Evolutionary conservation across 1,284 basidiomycete genomes (phyloP).

Genomic region (Sanghuangporus weigelae): DNA sequence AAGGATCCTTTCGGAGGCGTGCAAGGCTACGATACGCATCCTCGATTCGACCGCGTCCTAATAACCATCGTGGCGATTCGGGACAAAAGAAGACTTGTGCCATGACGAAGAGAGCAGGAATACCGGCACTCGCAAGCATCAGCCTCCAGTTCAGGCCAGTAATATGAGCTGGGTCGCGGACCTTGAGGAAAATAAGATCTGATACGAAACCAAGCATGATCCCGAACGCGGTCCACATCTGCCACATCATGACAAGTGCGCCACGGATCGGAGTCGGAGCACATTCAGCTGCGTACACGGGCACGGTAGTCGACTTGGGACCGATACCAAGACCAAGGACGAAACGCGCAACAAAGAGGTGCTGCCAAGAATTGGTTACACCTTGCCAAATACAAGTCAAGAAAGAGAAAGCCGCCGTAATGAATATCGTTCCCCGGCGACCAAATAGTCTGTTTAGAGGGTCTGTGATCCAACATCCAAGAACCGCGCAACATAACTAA

Average conservation of each 20-base stretch:
- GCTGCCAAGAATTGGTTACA: conserved; percentile 27
- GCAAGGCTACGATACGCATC: conserved; percentile 54
- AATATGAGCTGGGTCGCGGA: conserved; percentile 34
- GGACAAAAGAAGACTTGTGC: conserved; percentile 41
- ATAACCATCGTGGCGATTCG: conserved; percentile 66
- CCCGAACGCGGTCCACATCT: conserved; percentile 50
- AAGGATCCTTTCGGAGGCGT: conserved; percentile 54
- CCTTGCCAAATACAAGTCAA: conserved; percentile 55
- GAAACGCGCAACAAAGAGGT: conserved; percentile 43
- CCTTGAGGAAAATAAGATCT: background rate
- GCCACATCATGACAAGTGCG: conserved; percentile 11
- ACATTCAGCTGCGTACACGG: conserved; percentile 56
- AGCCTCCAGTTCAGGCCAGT: conserved; percentile 56
- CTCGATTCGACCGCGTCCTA: conserved; percentile 56
- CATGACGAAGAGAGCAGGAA: conserved; percentile 46
- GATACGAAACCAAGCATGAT: conserved; percentile 41
- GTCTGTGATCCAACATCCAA: conserved; percentile 41
- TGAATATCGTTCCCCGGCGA: conserved; percentile 66
- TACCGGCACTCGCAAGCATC: conserved; percentile 48
- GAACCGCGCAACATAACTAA: conserved; percentile 21
- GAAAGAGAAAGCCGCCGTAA: conserved; percentile 54
- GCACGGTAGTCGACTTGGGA: conserved; percentile 56
- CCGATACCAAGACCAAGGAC: conserved; percentile 67
- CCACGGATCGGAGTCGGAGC: conserved; percentile 61
- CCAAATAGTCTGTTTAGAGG: conserved; percentile 47